phyloP scores from a whole-genome alignment of 2,329 filamentous ascomycete species.

The Fusarium compactum region DNA sequence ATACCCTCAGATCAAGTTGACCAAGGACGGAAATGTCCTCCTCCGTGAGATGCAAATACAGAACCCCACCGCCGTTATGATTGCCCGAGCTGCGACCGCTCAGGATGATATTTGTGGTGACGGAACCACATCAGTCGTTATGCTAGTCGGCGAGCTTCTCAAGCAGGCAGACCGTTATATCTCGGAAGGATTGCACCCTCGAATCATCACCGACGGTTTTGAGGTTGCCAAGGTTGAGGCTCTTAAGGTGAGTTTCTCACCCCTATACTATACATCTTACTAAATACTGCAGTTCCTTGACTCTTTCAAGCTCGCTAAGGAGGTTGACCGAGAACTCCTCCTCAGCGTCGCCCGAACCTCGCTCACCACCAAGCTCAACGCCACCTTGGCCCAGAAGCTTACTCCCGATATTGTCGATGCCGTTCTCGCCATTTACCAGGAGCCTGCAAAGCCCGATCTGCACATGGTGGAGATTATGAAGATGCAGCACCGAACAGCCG shows the following conservation, averaged over 20 bases:
- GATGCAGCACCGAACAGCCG: conserved; percentile 97
- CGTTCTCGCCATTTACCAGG: conserved; percentile 91
- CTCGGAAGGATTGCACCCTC: conserved; percentile 93
- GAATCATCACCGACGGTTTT: conserved; percentile 97
- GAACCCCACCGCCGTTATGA: conserved; percentile 95
- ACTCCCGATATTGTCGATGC: conserved; percentile 97
- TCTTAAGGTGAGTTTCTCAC: conserved; percentile 72
- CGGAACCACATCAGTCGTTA: conserved; percentile 94
- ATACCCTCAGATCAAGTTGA: conserved; percentile 86
- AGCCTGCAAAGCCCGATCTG: conserved; percentile 91
- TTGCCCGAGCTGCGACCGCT: conserved; percentile 86
- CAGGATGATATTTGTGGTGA: conserved; percentile 99
- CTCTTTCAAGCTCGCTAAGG: conserved; percentile 86
- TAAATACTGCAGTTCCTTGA: conserved; percentile 80
- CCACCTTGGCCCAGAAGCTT: conserved; percentile 86
- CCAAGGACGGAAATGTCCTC: conserved; percentile 95
- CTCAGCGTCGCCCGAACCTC: conserved; percentile 94
- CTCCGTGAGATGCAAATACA: conserved; percentile 91
- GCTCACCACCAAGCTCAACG: conserved; percentile 94
- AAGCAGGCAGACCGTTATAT: conserved; percentile 99
- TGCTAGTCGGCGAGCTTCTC: conserved; percentile 94
- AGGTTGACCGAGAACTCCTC: conserved; percentile 93
- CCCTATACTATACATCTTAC: not conserved
- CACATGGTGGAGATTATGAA: conserved; percentile 99
- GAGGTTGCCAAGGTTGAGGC: conserved; percentile 96